Percentiles rank a stretch among this genome's conserved stretches.
Evolutionary conservation across 2,329 filamentous ascomycete species (phyloP).

Genomic region (Stachybotrys chlorohalonatus): DNA sequence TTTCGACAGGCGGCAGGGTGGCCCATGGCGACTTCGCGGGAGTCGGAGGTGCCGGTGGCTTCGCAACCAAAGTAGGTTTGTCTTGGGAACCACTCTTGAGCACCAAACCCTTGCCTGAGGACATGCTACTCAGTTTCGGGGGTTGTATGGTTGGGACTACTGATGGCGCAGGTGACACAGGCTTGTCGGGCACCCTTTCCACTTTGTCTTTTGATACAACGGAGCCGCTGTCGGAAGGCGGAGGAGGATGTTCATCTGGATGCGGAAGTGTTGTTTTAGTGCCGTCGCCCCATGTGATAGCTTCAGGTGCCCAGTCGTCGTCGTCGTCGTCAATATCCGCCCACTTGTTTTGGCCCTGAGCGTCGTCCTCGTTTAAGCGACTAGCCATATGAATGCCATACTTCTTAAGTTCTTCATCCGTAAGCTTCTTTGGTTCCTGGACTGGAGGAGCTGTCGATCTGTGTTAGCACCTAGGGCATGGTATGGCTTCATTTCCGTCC

Average conservation of each 20-base stretch:
- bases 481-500: not conserved
- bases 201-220: constrained; percentile 7
- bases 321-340: constrained; percentile 85
- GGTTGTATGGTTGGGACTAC: constrained; percentile 26
- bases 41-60: constrained; percentile 56
- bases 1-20: constrained; percentile 73
- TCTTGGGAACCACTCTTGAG: constrained; percentile 56
- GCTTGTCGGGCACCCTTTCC: constrained; percentile 26
- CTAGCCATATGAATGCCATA: constrained; percentile 81
- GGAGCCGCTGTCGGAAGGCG: constrained; percentile 15
- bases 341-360: constrained; percentile 72
- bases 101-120: constrained; percentile 51
- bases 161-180: constrained; percentile 33
- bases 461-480: constrained; percentile 9
- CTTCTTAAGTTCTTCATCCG: constrained; percentile 79
- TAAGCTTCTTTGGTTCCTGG: constrained; percentile 71
- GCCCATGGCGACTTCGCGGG: constrained; percentile 92
- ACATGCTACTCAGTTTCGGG: constrained; percentile 35
- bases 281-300: constrained; percentile 81
- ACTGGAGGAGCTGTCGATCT: constrained; percentile 43
- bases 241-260: constrained; percentile 39
- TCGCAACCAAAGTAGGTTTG: constrained; percentile 65
- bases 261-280: constrained; percentile 70
- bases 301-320: constrained; percentile 78
- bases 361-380: constrained; percentile 66